Percentiles rank a stretch among this genome's conserved stretches.
These are phyloP conservation scores for Ulota crispa DNA, from an alignment of 225 moss, liverwort and hornwort species.

Conservation along the genomic window DNA sequence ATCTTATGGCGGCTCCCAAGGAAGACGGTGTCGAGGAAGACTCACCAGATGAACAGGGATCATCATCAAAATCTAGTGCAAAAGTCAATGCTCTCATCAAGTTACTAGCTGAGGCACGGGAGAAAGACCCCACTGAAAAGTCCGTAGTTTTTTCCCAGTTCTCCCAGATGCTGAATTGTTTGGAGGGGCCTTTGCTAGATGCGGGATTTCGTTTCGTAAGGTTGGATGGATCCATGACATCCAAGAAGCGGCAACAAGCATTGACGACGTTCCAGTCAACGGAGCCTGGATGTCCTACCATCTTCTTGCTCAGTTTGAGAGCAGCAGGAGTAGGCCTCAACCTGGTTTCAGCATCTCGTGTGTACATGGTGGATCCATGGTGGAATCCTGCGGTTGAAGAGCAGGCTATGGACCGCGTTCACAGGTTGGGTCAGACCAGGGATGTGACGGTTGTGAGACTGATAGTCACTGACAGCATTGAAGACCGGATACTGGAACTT, in stretches of 20 bases:
- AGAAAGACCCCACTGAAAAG: constrained; percentile 52
- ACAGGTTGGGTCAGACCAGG: constrained; percentile 60
- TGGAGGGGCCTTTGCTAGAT: constrained; percentile 52
- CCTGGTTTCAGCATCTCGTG: constrained; percentile 59
- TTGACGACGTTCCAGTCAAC: constrained; percentile 39
- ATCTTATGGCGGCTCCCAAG: constrained; percentile 58
- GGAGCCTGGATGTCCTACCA: constrained; percentile 33
- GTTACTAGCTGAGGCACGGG: constrained; percentile 38
- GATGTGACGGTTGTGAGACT: constrained; percentile 60
- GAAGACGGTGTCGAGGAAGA: constrained; percentile 40
- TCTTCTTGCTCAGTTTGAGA: constrained; percentile 60
- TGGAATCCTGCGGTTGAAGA: constrained; percentile 71
- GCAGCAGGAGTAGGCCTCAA: constrained; percentile 67
- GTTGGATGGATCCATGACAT: constrained; percentile 57
- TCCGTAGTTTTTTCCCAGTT: constrained; percentile 65
- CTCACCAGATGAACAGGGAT: not conserved
- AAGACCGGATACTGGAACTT: constrained; percentile 56
- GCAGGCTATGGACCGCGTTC: constrained; percentile 68
- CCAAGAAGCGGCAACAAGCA: constrained; percentile 48
- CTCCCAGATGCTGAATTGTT: constrained; percentile 46
- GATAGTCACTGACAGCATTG: constrained; percentile 54
- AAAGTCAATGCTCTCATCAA: constrained; percentile 55
- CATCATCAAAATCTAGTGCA: constrained; percentile 44
- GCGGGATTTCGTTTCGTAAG: constrained; percentile 52
- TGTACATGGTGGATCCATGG: constrained; percentile 67